Conservation (phyloP, 495 filamentous ascomycete species). For the Tuber calosporum region DNA sequence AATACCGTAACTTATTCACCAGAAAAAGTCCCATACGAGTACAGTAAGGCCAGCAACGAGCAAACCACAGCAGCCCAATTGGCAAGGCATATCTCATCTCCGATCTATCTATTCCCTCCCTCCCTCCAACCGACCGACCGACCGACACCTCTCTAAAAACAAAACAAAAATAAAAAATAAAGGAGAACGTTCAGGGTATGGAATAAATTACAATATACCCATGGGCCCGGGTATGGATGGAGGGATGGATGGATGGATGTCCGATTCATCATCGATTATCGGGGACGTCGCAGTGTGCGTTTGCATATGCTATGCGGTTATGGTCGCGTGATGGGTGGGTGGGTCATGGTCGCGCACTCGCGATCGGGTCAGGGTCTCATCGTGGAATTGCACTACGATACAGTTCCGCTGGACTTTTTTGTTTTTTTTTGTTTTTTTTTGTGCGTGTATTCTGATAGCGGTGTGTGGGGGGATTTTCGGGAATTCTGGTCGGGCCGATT, state of each 20-base stretch:
- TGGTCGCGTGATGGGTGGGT: background rate
- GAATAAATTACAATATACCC: background rate
- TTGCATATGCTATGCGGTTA: background rate
- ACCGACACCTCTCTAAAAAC: too few relatives aligned
- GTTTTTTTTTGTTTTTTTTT: too few relatives aligned
- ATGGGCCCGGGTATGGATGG: background rate
- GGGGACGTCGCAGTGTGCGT: background rate
- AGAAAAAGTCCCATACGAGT: background rate
- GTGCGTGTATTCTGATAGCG: background rate
- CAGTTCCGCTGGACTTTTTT: background rate
- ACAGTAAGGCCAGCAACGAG: background rate
- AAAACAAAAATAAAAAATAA: too few relatives aligned
- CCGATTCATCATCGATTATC: conserved; percentile 3
- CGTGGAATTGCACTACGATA: background rate
- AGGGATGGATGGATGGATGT: background rate
- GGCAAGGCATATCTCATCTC: background rate
- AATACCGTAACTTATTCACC: background rate
- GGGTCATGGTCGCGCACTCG: background rate
- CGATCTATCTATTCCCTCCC: background rate
- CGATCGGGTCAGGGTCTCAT: background rate
- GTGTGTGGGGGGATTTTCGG: background rate
- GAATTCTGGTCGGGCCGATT: background rate
- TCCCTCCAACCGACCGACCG: background rate
- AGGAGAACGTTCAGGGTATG: background rate
- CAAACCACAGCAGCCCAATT: background rate